phyloP scores from a whole-genome alignment of 495 filamentous ascomycete species.

The Copromyces sp. region DNA sequence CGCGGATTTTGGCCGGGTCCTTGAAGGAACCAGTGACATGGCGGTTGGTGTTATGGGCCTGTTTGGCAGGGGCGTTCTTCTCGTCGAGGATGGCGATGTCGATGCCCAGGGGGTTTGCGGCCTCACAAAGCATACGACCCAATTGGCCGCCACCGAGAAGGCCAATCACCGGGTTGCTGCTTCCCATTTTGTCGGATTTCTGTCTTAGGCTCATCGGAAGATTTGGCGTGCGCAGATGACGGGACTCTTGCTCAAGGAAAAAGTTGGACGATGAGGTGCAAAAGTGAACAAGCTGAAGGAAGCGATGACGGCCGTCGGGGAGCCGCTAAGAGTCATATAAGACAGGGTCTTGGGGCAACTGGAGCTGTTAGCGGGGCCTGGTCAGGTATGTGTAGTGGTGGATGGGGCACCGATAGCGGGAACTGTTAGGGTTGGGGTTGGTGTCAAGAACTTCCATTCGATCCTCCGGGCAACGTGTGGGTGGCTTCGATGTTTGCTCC shows the following conservation, averaged over 20 bases:
- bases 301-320: neutral
- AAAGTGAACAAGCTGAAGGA: neutral
- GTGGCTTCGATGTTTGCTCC: neutral
- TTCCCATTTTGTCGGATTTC: constrained; percentile 11
- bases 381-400: neutral
- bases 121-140: constrained; percentile 91
- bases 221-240: constrained; percentile 6
- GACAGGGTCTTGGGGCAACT: constrained; percentile 1
- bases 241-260: constrained; percentile 4
- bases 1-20: constrained; percentile 60
- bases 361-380: neutral
- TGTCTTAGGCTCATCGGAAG: constrained; percentile 2
- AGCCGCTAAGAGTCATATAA: constrained; percentile 1
- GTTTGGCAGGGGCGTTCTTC: constrained; percentile 75
- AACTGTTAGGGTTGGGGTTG: neutral
- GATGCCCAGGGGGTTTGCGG: constrained; percentile 78
- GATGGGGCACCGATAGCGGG: neutral
- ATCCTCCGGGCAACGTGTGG: neutral
- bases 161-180: constrained; percentile 29
- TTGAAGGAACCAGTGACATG: constrained; percentile 84
- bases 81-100: constrained; percentile 72
- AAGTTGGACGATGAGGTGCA: neutral
- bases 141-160: constrained; percentile 59
- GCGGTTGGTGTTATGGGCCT: constrained; percentile 62
- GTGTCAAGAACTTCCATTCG: neutral